Percentiles rank a stretch among this genome's conserved stretches.
phyloP scores from a whole-genome alignment of 768 basidiomycete species.

The Tephrocybe sp. region DNA sequence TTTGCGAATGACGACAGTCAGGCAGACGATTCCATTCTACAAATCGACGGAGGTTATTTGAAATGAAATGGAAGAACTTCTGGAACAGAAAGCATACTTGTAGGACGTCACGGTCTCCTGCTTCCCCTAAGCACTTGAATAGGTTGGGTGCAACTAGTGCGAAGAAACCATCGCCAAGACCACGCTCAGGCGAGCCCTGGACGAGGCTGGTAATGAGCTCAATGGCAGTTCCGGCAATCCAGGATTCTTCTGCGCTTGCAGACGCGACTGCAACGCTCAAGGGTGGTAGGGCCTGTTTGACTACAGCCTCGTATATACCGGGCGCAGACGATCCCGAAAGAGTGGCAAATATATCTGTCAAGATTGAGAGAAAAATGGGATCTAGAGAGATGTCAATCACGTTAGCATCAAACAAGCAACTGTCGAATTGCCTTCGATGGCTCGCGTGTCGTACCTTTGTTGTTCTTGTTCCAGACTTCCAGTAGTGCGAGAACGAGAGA shows the following conservation, averaged over 20 bases:
- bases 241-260: slow-evolving; percentile 63
- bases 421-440: not conserved
- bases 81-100: slow-evolving; percentile 49
- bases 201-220: slow-evolving; percentile 78
- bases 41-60: not conserved
- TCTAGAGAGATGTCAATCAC: slow-evolving; percentile 44
- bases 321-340: slow-evolving; percentile 61
- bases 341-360: slow-evolving; percentile 76
- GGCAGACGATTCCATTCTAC: slow-evolving; percentile 79
- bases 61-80: not conserved
- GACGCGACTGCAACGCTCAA: slow-evolving; percentile 65
- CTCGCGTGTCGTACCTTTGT: slow-evolving; percentile 80
- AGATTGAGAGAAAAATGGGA: slow-evolving; percentile 84
- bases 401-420: not conserved
- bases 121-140: slow-evolving; percentile 63
- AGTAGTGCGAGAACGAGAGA: slow-evolving; percentile 68
- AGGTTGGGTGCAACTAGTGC: slow-evolving; percentile 70
- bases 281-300: slow-evolving; percentile 70
- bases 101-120: slow-evolving; percentile 86
- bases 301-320: slow-evolving; percentile 70
- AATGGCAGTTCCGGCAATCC: slow-evolving; percentile 78
- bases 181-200: slow-evolving; percentile 58
- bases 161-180: slow-evolving; percentile 83
- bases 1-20: slow-evolving; percentile 86
- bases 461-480: slow-evolving; percentile 85